Evolutionary conservation across 169 alveolate genomes (phyloP).

Genomic region (Toxoplasma gondii): DNA sequence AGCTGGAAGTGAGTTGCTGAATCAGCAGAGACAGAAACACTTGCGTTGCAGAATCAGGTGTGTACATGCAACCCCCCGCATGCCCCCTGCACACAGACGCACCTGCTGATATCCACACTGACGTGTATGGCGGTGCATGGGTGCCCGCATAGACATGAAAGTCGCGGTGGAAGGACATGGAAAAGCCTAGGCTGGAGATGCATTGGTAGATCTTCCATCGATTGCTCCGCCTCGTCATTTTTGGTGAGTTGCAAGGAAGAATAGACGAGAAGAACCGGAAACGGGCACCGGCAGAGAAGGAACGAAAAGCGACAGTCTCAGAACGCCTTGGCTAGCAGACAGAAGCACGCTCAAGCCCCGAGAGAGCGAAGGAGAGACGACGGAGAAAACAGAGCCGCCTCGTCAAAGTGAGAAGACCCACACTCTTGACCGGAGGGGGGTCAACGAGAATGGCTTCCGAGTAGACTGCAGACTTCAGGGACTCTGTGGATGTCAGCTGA

Average conservation of each 20-base stretch:
- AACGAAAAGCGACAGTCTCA: no score
- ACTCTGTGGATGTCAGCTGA: constrained; percentile 93
- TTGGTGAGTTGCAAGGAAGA: no score
- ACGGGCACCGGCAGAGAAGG: no score
- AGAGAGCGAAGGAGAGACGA: no score
- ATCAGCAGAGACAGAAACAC: neutral
- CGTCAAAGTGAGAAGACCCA: neutral
- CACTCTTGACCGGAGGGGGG: constrained; percentile 2
- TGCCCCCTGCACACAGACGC: neutral
- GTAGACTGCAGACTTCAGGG: constrained; percentile 79
- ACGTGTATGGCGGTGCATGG: neutral
- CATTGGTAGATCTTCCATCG: neutral
- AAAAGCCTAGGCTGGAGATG: neutral
- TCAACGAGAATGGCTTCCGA: constrained; percentile 63
- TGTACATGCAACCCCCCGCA: no score
- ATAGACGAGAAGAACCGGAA: no score
- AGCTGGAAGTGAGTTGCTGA: neutral
- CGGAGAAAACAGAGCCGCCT: no score
- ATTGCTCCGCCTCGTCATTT: no score
- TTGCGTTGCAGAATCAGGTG: neutral
- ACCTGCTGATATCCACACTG: neutral
- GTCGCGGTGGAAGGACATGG: neutral
- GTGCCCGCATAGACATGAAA: neutral
- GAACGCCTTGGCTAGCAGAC: no score
- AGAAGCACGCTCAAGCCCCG: no score